A percentile compares a stretch with the other conserved stretches of the same genome.
phyloP scores from a whole-genome alignment of 306 rosid species.

The Dalbergia cultrata region DNA sequence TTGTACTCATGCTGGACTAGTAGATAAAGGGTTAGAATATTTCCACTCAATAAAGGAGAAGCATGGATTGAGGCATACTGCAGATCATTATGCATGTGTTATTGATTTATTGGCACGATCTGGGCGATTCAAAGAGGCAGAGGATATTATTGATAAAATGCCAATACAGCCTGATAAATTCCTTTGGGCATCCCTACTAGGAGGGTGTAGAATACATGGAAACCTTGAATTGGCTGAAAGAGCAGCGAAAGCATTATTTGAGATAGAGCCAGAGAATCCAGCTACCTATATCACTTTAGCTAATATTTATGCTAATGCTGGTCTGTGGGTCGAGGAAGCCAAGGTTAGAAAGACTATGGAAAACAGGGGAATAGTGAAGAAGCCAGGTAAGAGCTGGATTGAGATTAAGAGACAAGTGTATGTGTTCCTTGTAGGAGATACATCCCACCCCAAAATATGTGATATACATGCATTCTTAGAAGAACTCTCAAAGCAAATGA shows the following conservation, averaged over 20 bases:
- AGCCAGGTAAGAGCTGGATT: slow-evolving; percentile 77
- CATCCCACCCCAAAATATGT: slow-evolving; percentile 63
- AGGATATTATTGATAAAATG: slow-evolving; percentile 63
- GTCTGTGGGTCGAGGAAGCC: slow-evolving; percentile 67
- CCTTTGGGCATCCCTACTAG: slow-evolving; percentile 76
- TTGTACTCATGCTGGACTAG: slow-evolving; percentile 75
- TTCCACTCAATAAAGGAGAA: slow-evolving; percentile 67
- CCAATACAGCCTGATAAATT: slow-evolving; percentile 69
- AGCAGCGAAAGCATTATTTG: slow-evolving; percentile 70
- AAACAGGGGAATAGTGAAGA: slow-evolving; percentile 58
- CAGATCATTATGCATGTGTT: slow-evolving; percentile 76
- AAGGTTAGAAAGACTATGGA: slow-evolving; percentile 66
- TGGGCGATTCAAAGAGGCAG: slow-evolving; percentile 68
- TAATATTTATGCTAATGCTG: slow-evolving; percentile 73
- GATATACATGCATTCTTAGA: slow-evolving; percentile 63
- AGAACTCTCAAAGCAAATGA: slow-evolving; percentile 65
- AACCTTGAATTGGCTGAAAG: slow-evolving; percentile 65
- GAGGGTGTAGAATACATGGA: slow-evolving; percentile 80
- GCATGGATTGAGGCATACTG: slow-evolving; percentile 61
- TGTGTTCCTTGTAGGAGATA: slow-evolving; percentile 68
- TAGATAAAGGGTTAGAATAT: slow-evolving; percentile 68
- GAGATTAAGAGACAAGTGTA: slow-evolving; percentile 69
- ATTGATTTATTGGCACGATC: slow-evolving; percentile 75
- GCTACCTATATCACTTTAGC: slow-evolving; percentile 72
- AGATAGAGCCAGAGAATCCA: slow-evolving; percentile 75